Evolutionary conservation across 2,329 filamentous ascomycete genomes (phyloP).

Genomic region (Penicillium sclerotiorum): DNA sequence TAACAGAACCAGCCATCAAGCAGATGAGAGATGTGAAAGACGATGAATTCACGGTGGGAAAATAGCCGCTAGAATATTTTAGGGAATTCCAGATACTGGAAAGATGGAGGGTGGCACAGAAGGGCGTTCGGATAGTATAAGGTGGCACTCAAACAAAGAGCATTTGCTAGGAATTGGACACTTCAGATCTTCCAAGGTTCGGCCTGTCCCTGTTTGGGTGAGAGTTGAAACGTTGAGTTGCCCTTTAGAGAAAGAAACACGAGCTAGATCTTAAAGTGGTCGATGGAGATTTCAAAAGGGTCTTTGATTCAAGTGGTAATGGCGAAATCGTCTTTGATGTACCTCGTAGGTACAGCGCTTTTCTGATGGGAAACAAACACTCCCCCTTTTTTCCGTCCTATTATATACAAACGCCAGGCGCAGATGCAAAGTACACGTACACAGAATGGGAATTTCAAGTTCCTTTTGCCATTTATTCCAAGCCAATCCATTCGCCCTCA

Average conservation of each 20-base stretch:
- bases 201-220: too few species aligned
- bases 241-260: background rate
- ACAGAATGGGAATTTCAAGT: constrained; percentile 7
- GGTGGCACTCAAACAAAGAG: background rate
- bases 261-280: background rate
- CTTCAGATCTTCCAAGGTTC: background rate
- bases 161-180: background rate
- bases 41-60: too few species aligned
- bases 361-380: background rate
- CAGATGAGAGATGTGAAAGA: background rate
- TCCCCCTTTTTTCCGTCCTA: constrained; percentile 4
- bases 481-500: constrained; percentile 57
- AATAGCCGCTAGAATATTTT: background rate
- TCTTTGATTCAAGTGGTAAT: background rate
- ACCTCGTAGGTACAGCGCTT: constrained; percentile 1
- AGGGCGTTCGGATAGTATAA: constrained; percentile 20
- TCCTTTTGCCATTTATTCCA: constrained; percentile 45
- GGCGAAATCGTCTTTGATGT: background rate
- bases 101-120: constrained; percentile 18
- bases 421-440: constrained; percentile 29
- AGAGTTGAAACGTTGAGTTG: background rate
- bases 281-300: too few species aligned
- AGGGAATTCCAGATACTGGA: background rate
- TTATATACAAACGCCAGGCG: constrained; percentile 29
- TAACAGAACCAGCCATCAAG: constrained; percentile 6